Percentiles rank a stretch among this genome's conserved stretches.
These are phyloP conservation scores for Phialophora chinensis DNA, from an alignment of 2,329 filamentous ascomycete species.

Conservation along the genomic window DNA sequence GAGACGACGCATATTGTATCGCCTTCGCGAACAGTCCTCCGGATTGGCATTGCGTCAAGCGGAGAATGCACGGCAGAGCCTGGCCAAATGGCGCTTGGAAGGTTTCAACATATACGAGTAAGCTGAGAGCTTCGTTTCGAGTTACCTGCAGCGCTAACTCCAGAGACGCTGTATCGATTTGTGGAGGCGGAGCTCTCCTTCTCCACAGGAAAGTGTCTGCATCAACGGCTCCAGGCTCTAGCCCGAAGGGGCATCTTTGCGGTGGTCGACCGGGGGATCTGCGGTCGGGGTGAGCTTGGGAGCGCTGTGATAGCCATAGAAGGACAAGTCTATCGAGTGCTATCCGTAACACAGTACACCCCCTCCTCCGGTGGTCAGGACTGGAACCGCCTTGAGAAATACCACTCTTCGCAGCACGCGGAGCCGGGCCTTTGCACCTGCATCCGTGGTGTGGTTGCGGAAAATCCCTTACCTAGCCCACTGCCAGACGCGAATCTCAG, in stretches of 20 bases:
- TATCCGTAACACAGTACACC: background rate
- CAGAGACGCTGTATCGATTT: background rate
- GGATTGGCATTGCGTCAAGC: background rate
- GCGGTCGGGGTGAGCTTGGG: background rate
- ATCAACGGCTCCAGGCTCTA: background rate
- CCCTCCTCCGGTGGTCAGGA: background rate
- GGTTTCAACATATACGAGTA: background rate
- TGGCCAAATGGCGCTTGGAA: background rate
- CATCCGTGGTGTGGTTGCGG: too few relatives aligned
- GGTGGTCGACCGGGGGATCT: background rate
- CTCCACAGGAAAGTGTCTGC: background rate
- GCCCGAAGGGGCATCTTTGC: constrained; percentile 9
- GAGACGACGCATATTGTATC: background rate
- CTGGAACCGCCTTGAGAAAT: background rate
- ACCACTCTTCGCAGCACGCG: background rate
- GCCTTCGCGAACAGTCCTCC: background rate
- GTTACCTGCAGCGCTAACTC: background rate
- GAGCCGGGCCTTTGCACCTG: too few relatives aligned
- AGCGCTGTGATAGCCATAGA: background rate
- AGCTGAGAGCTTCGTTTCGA: constrained; percentile 7
- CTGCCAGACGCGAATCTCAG: too few relatives aligned
- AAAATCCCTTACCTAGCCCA: too few relatives aligned
- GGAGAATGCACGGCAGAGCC: too few relatives aligned
- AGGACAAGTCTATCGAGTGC: too few relatives aligned
- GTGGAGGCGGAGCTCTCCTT: background rate